Evolutionary conservation across 2,329 filamentous ascomycete genomes (phyloP).

Genomic region (Arthrobotrys entomopaga): DNA sequence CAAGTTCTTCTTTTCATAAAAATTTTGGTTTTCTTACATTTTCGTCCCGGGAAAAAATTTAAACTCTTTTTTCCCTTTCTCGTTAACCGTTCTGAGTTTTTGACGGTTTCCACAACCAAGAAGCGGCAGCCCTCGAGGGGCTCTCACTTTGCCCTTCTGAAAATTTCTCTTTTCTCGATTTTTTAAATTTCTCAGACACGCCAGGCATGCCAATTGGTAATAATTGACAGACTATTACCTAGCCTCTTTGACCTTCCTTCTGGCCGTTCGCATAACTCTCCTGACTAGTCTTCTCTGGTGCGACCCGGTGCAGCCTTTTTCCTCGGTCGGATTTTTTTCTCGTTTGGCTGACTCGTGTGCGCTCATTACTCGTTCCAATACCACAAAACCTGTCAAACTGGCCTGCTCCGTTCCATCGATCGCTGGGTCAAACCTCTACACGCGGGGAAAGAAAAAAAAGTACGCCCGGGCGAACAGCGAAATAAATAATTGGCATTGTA

Average conservation of each 20-base stretch:
- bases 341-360: conserved; percentile 48
- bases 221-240: conserved; percentile 16
- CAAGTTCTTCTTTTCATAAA: conserved; percentile 15
- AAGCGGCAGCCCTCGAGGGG: conserved; percentile 14
- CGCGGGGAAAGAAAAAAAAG: conserved; percentile 11
- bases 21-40: conserved; percentile 8
- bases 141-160: not conserved
- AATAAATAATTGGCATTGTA: not conserved
- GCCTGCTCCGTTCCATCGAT: conserved; percentile 1
- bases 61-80: conserved; percentile 4
- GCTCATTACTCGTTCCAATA: conserved; percentile 32
- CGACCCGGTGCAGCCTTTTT: not conserved
- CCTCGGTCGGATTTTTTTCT: conserved; percentile 40
- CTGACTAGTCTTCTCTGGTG: conserved; percentile 28
- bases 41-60: conserved; percentile 22
- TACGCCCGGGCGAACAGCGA: not conserved
- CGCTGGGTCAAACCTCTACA: conserved; percentile 16
- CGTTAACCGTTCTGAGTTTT: conserved; percentile 5
- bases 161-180: conserved; percentile 6
- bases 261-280: conserved; percentile 27
- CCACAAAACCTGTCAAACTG: conserved; percentile 12
- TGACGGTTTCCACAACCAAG: conserved; percentile 1
- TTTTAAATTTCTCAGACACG: conserved; percentile 14
- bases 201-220: conserved; percentile 16
- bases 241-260: conserved; percentile 23